phyloP scores from a whole-genome alignment of 1,284 basidiomycete species.

The Cryptococcus jaspeensis region DNA sequence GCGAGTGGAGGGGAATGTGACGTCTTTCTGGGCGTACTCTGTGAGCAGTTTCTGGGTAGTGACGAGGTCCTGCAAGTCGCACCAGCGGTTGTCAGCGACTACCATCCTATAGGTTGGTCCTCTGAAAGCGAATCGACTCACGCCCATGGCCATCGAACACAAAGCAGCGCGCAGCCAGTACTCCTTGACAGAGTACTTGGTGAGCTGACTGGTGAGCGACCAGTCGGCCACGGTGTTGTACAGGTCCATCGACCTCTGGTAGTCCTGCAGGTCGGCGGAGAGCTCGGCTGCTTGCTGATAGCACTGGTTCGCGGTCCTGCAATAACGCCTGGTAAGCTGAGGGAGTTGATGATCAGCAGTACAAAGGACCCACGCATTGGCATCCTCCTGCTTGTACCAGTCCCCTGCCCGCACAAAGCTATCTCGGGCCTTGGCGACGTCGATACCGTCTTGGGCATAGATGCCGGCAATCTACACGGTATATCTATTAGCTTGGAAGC shows the following conservation, averaged over 20 bases:
- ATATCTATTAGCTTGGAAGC: not conserved
- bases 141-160: constrained; percentile 85
- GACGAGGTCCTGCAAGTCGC: constrained; percentile 68
- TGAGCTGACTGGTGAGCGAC: constrained; percentile 77
- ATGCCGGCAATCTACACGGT: constrained; percentile 71
- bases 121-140: constrained; percentile 54
- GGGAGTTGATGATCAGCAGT: not conserved
- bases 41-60: constrained; percentile 73
- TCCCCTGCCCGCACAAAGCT: constrained; percentile 92
- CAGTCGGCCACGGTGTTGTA: constrained; percentile 90
- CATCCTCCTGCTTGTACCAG: constrained; percentile 97
- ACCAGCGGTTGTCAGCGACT: not conserved
- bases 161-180: constrained; percentile 88
- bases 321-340: not conserved
- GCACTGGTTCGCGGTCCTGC: constrained; percentile 89
- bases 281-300: constrained; percentile 96
- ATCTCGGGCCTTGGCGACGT: constrained; percentile 66
- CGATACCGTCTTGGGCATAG: constrained; percentile 66
- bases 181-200: constrained; percentile 98
- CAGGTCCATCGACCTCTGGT: constrained; percentile 76
- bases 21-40: constrained; percentile 70
- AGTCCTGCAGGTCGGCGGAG: constrained; percentile 85
- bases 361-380: constrained; percentile 72
- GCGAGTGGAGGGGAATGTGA: constrained; percentile 77
- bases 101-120: not conserved